Evolutionary conservation across 2,329 filamentous ascomycete genomes (phyloP).

Genomic region (Nigrospora osmanthi): DNA sequence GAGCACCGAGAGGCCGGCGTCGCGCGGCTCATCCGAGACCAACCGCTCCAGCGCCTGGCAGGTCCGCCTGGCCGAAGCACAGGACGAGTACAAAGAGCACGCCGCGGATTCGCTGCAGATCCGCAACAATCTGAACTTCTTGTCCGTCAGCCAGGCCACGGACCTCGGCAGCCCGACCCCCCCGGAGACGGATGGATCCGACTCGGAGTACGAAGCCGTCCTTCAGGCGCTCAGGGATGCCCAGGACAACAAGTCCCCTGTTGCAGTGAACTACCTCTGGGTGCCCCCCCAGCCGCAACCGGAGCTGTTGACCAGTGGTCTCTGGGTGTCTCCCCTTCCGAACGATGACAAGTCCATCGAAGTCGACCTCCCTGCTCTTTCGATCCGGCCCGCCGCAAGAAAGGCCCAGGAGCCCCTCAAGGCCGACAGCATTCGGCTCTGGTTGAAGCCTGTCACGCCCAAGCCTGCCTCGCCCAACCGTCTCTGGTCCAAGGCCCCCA

Average conservation of each 20-base stretch:
- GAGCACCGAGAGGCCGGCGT: constrained; percentile 16
- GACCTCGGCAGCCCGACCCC: constrained; percentile 45
- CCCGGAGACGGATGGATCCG: constrained; percentile 43
- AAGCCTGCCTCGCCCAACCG: constrained; percentile 3
- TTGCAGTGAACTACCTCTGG: constrained; percentile 13
- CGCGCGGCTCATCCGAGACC: constrained; percentile 21
- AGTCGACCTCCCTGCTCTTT: constrained; percentile 19
- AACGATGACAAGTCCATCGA: neutral
- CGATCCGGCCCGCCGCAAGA: constrained; percentile 25
- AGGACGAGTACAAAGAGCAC: constrained; percentile 34
- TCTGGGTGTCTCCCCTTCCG: constrained; percentile 12
- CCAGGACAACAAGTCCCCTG: constrained; percentile 1
- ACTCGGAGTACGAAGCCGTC: constrained; percentile 23
- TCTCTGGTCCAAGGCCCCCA: constrained; percentile 15
- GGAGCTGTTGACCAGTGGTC: constrained; percentile 5
- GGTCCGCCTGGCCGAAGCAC: constrained; percentile 34
- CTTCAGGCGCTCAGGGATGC: constrained; percentile 4
- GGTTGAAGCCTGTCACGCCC: constrained; percentile 21
- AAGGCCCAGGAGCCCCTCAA: constrained; percentile 22
- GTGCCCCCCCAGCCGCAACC: constrained; percentile 5
- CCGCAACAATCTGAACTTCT: constrained; percentile 28
- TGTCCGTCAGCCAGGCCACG: constrained; percentile 25
- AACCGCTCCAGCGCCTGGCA: constrained; percentile 31
- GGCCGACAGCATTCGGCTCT: constrained; percentile 29
- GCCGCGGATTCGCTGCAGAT: constrained; percentile 27